These are phyloP conservation scores for Suillus subalutaceus DNA, from an alignment of 768 basidiomycete species.

Conservation along the genomic window DNA sequence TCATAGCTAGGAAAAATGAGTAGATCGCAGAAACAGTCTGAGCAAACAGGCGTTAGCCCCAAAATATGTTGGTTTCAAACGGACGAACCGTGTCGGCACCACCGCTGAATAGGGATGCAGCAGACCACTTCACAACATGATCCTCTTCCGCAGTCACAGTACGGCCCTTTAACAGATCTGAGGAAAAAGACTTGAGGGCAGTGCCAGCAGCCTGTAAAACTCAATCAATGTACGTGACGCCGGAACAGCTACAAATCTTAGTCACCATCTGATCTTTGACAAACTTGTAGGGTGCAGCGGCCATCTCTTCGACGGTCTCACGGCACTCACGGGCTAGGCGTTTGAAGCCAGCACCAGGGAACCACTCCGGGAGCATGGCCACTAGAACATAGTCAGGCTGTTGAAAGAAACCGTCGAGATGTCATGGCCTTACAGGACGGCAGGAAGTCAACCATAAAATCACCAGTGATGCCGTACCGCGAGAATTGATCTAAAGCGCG, in stretches of 20 bases:
- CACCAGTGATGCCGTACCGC: slow-evolving; percentile 12
- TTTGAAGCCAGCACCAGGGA: slow-evolving; percentile 39
- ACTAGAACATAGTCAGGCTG: slow-evolving; percentile 20
- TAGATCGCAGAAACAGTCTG: slow-evolving; percentile 20
- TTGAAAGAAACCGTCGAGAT: background rate
- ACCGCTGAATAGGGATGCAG: slow-evolving; percentile 19
- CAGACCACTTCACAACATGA: slow-evolving; percentile 22
- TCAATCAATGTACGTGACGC: background rate
- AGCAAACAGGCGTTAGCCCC: background rate
- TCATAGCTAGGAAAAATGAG: slow-evolving; percentile 30
- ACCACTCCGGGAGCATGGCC: slow-evolving; percentile 37
- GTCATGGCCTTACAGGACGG: slow-evolving; percentile 19
- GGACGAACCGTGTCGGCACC: slow-evolving; percentile 48
- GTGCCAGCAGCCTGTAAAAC: slow-evolving; percentile 19
- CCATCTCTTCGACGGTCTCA: slow-evolving; percentile 37
- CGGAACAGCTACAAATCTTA: background rate
- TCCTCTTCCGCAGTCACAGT: slow-evolving; percentile 22
- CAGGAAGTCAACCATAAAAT: slow-evolving; percentile 26
- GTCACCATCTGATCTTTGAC: slow-evolving; percentile 50
- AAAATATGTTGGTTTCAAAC: slow-evolving; percentile 30
- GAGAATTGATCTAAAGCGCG: slow-evolving; percentile 23
- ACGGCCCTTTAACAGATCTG: slow-evolving; percentile 13
- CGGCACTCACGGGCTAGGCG: slow-evolving; percentile 30
- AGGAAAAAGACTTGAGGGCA: slow-evolving; percentile 24
- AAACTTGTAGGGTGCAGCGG: slow-evolving; percentile 46